Evolutionary conservation across 495 filamentous ascomycete genomes (phyloP).

Genomic region (Aspergillus biplanus): DNA sequence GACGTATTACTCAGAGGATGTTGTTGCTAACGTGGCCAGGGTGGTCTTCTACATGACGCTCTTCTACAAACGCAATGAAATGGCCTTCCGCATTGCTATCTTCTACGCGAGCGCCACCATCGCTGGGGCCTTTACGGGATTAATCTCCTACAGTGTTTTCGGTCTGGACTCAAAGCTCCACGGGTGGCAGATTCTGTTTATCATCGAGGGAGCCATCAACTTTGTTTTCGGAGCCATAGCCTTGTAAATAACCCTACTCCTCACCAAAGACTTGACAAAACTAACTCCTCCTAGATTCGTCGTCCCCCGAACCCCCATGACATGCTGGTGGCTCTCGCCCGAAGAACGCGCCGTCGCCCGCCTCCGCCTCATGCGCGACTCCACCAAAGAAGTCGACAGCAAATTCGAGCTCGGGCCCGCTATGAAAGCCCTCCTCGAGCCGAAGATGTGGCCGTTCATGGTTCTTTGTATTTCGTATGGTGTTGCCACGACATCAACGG

Average conservation of each 20-base stretch:
- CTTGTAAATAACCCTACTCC: conserved; percentile 27
- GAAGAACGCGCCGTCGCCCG: neutral
- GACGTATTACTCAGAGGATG: too few species aligned
- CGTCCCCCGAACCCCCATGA: neutral
- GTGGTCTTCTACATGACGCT: conserved; percentile 55
- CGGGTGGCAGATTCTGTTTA: conserved; percentile 61
- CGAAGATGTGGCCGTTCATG: conserved; percentile 51
- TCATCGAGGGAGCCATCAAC: conserved; percentile 57
- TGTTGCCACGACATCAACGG: conserved; percentile 63
- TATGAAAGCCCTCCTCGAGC: neutral
- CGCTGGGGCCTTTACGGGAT: conserved; percentile 59
- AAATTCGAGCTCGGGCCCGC: neutral
- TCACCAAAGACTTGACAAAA: neutral
- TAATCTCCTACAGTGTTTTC: conserved; percentile 38
- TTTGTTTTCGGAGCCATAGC: conserved; percentile 28
- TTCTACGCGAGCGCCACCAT: conserved; percentile 63
- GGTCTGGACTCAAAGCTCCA: conserved; percentile 35
- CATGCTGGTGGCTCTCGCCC: neutral
- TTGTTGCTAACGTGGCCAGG: conserved; percentile 8
- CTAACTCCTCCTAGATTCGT: conserved; percentile 1
- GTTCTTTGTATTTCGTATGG: conserved; percentile 61
- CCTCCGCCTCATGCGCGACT: conserved; percentile 1
- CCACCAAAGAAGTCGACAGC: neutral
- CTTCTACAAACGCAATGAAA: conserved; percentile 60
- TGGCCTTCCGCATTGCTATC: conserved; percentile 53